Percentiles rank a stretch among this genome's conserved stretches.
Conservation (phyloP, 768 basidiomycete species). For the Cyathus striatus region DNA sequence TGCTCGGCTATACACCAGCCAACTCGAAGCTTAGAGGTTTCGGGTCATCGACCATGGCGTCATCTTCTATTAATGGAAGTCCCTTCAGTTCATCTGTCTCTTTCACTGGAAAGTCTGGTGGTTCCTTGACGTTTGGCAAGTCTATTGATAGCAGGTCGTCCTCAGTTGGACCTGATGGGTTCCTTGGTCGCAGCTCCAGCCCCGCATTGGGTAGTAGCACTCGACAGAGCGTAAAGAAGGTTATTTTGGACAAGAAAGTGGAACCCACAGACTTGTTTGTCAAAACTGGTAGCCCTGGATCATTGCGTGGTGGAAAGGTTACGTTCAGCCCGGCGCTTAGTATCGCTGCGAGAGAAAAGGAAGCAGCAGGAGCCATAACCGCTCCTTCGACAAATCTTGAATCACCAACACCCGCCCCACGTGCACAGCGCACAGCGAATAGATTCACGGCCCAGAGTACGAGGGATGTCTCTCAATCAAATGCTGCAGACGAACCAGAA, state of each 20-base stretch:
- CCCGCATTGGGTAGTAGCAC: conserved; percentile 65
- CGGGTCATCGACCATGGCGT: conserved; percentile 39
- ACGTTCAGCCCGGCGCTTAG: conserved; percentile 74
- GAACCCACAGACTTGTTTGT: conserved; percentile 67
- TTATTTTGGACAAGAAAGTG: conserved; percentile 82
- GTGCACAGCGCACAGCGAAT: conserved; percentile 34
- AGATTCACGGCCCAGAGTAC: conserved; percentile 30
- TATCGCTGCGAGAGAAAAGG: conserved; percentile 71
- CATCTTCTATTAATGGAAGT: conserved; percentile 29
- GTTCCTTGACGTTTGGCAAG: conserved; percentile 48
- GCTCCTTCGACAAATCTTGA: conserved; percentile 19
- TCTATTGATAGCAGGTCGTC: conserved; percentile 37
- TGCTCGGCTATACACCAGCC: conserved; percentile 63
- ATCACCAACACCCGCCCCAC: conserved; percentile 30
- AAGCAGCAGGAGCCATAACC: conserved; percentile 37
- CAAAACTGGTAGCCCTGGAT: conserved; percentile 42
- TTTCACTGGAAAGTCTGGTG: conserved; percentile 50
- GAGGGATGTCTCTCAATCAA: conserved; percentile 16
- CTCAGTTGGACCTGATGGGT: conserved; percentile 48
- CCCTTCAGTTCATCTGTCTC: conserved; percentile 35
- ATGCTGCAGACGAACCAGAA: conserved; percentile 17
- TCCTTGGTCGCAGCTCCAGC: conserved; percentile 54
- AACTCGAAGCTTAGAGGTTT: conserved; percentile 74
- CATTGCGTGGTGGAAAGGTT: conserved; percentile 45
- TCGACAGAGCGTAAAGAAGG: conserved; percentile 86